Base-by-base conservation (phyloP, 2,329 filamentous ascomycete genomes). In the Trichoderma oligosporum region DNA sequence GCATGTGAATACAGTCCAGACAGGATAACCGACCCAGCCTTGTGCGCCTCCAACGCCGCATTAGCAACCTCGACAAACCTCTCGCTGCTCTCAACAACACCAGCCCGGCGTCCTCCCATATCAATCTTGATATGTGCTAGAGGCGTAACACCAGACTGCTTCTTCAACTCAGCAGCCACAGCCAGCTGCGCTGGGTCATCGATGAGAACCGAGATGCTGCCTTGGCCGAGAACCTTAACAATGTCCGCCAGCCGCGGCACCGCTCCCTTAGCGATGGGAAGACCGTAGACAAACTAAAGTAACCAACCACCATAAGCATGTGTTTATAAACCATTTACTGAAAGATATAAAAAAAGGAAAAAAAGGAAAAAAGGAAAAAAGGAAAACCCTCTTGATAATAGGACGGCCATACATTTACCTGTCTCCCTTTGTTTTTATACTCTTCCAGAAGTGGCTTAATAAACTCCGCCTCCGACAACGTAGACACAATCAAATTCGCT, bases 121-220 rank as follows among this genome's bases (percentile, higher is more conserved):
- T 93, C 88, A 36, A 93, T 81, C 65, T 92, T 92, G 65, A 92
- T 74, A 66, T 85, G 89, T 12, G 88, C 74, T 0, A 76, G 76
- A 3, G 84, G 80, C 1, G 73, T 68, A 45, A 74, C 71, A 14
- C 77, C 79, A 1, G 76, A 74, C 1, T 72, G 64, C 3, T 69
- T 65, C 38, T 75, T 72, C 5, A 78, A 66, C 0, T 73, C 66
- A n/a, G 82, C 70, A 5, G 77, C 71, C 35, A 71, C 62, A 1
- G 75, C 67, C 2, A 89, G 68, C 67, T 90, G 87, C 9, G 77
- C 75, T 0, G 78, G 73, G 68, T 91, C 82, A 68, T 94, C 89
- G 53, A 91, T 76, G 66, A 93, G 82, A 4, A 91, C 74, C 12
- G 81, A 79, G 16, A 92, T 70, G 9, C 78, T 77, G 12, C 74